Evolutionary conservation across 139 green algal species (phyloP), one percentile per base, ranked within the genome.

Genomic region (Coelastrella sp.): DNA sequence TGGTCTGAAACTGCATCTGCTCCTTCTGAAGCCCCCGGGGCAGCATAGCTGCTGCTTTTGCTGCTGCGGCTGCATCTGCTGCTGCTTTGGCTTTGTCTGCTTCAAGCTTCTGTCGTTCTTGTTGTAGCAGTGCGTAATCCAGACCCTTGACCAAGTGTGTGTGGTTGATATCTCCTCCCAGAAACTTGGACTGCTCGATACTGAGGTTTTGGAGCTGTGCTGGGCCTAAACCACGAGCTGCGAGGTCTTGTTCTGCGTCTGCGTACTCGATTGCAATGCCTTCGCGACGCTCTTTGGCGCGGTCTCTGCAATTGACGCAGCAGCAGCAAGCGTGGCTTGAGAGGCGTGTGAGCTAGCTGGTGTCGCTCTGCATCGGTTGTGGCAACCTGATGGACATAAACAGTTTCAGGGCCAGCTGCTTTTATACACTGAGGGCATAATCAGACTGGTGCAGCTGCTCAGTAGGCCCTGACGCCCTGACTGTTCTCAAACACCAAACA

Each of bases 101-200:
- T 73, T 88, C 68, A 6, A 88, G 68, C 54, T 88, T 88, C 54
- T 88, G 83, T n/a, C 83, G 66, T 47, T 88, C 83, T 60, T 88
- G 83, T 7, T 98, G 93, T 76, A 99, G 93, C 86, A 99, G 95
- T n/a, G 97, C 96, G 93, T 96, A 99, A 80, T 99, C 97, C 6
- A 99, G 94, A 20, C 97, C 97, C 92, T 98, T 98, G 23, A 99
- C 97, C 73, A 99, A 90, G 85, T 99, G 97, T 0, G 97, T 99
- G 92, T 98, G 97, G 47, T 97, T 95, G 75, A 99, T 88, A 90
- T 99, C 97, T n/a, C 97, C 97, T 64, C 97, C 97, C 87, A 99
- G 90, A 83, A 96, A 99, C 93, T 98, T 98, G 78, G 93, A 94
- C 47, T 98, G 94, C 92, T 99, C 96, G 10, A 90, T 81, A 56